phyloP scores from a whole-genome alignment of 768 basidiomycete genomes.

The Polyporus arcularius region DNA sequence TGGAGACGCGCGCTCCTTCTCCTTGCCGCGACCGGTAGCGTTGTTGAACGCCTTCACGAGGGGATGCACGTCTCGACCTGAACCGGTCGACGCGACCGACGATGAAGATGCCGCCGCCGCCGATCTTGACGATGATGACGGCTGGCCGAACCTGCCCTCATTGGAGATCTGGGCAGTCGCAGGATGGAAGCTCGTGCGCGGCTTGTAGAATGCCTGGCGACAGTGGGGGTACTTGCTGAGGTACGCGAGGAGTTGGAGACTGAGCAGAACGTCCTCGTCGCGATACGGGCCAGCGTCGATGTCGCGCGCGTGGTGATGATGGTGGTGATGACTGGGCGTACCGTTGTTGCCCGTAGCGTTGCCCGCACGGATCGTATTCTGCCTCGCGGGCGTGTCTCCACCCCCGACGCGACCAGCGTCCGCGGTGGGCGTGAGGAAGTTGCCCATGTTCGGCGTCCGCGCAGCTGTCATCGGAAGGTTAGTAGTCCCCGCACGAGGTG shows the following conservation, averaged over 20 bases:
- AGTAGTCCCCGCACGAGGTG: slow-evolving; percentile 62
- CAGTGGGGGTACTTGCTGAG: slow-evolving; percentile 98
- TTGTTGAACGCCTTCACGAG: slow-evolving; percentile 50
- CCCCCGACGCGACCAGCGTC: slow-evolving; percentile 4
- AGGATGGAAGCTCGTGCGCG: slow-evolving; percentile 78
- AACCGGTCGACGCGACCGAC: slow-evolving; percentile 22
- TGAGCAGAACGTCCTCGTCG: slow-evolving; percentile 91
- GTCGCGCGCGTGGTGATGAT: slow-evolving; percentile 39
- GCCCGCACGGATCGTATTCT: slow-evolving; percentile 17
- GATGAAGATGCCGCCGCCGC: slow-evolving; percentile 6
- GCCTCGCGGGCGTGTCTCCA: slow-evolving; percentile 2
- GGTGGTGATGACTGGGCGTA: slow-evolving; percentile 30
- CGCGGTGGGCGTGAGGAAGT: slow-evolving; percentile 7
- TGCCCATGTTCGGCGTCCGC: slow-evolving; percentile 1
- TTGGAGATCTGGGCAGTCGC: slow-evolving; percentile 46
- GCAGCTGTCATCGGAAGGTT: slow-evolving; percentile 42
- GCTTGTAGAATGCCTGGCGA: slow-evolving; percentile 92
- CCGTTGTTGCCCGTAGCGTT: slow-evolving; percentile 17
- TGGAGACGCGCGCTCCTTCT: slow-evolving; percentile 37
- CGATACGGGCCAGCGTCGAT: slow-evolving; percentile 70
- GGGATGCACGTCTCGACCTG: slow-evolving; percentile 37
- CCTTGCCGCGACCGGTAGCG: slow-evolving; percentile 48
- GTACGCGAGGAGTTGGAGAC: slow-evolving; percentile 92
- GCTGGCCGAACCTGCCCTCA: slow-evolving; percentile 1
- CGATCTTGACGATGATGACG: slow-evolving; percentile 9